Evolutionary conservation across 371 early-diverging fungal genomes (phyloP), one percentile per base, ranked within the genome.

Genomic region (Vairimorpha necatrix): DNA sequence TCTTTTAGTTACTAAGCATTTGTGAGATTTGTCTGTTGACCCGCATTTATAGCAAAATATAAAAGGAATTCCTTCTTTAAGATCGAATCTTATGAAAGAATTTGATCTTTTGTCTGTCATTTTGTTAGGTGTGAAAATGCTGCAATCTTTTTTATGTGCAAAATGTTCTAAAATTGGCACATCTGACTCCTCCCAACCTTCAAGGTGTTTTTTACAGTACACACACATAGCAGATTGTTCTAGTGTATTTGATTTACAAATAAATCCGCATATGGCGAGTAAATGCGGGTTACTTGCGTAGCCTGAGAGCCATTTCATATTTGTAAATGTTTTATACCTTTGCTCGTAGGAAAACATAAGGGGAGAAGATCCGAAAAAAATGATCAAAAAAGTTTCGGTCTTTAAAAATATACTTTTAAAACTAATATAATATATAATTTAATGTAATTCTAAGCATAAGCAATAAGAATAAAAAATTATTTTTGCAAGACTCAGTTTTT

Each of bases 171-270:
- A 58, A 0, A 56, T 22, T 16, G 82, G 82, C 32, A 76, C 20
- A 18, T 82, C 82, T 2, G 58, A 30, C 3, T 20, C 14, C 38
- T 72, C 72, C 82, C 82, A 82, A 7, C 77, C 74, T 48, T 79
- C 82, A 0, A 82, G 72, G 34, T 62, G 39, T 66, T 82, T 82
- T 22, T 50, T 26, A 62, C 82, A 82, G 30, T 67, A 79, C 4
- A 76, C 65, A 67, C 82, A 82, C 62, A 63, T 67, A 14, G 75
- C 75, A 30, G 77, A 53, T 28, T 63, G 32, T 24, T 39, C n/a
- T 38, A 47, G 28, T n/a, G 2, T n/a, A 13, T n/a, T 63, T 16
- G 9, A n/a, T 9, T 66, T 33, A 47, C 62, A 24, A n/a, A 70
- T 30, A 33, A 67, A 74, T 7, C 75, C 75, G 9, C 48, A 58